Conservation (phyloP, 2,329 filamentous ascomycete species). For the Fonsecaea pedrosoi region DNA sequence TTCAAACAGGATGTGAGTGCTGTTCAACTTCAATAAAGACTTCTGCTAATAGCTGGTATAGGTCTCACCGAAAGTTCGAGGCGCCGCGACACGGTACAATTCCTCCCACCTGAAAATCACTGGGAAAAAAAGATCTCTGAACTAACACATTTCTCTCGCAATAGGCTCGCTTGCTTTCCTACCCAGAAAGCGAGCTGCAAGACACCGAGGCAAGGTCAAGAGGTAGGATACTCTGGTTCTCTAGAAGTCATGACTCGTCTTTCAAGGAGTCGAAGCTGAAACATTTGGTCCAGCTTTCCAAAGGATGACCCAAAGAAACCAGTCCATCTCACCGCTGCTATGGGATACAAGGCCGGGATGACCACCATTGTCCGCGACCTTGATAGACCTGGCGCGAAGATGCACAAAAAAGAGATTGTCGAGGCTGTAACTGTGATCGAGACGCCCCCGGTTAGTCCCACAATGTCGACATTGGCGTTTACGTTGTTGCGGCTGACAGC, state of each 20-base stretch:
- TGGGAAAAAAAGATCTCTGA: conserved; percentile 13
- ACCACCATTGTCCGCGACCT: conserved; percentile 99
- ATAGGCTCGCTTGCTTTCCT: conserved; percentile 78
- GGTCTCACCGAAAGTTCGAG: conserved; percentile 73
- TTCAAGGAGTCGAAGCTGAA: conserved; percentile 40
- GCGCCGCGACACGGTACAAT: conserved; percentile 89
- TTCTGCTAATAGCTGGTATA: conserved; percentile 35
- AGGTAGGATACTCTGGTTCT: conserved; percentile 65
- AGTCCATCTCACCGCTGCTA: conserved; percentile 95
- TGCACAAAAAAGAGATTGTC: conserved; percentile 98
- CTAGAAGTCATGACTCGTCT: conserved; percentile 40
- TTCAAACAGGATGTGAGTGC: conserved; percentile 30
- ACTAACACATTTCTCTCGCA: conserved; percentile 40
- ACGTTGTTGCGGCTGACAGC: conserved; percentile 41
- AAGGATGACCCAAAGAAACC: conserved; percentile 99
- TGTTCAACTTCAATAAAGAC: not conserved
- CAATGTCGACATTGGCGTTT: conserved; percentile 29
- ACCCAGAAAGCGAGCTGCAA: conserved; percentile 88
- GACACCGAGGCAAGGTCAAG: conserved; percentile 98
- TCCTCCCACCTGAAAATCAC: conserved; percentile 10
- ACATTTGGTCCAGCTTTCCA: conserved; percentile 74
- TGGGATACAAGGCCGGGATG: conserved; percentile 99
- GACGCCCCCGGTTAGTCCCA: conserved; percentile 88
- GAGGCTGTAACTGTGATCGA: conserved; percentile 88
- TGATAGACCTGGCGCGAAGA: conserved; percentile 98